phyloP scores from a whole-genome alignment of 2,329 filamentous ascomycete genomes.

The Saccharata proteae region DNA sequence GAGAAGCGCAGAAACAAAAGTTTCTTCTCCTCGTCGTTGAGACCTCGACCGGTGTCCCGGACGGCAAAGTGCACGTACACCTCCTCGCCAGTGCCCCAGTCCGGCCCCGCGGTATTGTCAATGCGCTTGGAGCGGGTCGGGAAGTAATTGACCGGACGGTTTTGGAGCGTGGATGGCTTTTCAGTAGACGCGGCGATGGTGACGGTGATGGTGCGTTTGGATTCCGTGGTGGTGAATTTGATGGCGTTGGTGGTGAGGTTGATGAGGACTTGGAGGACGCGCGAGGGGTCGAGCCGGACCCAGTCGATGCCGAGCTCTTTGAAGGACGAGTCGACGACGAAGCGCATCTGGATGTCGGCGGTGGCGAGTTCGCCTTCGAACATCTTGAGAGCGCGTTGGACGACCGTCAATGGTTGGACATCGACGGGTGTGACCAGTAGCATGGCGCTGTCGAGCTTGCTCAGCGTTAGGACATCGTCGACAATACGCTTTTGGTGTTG shows the following conservation, averaged over 20 bases:
- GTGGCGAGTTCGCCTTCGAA: constrained; percentile 64
- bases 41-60: constrained; percentile 62
- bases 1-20: constrained; percentile 68
- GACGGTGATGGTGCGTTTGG: constrained; percentile 51
- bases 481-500: constrained; percentile 60
- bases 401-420: constrained; percentile 53
- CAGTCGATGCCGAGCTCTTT: constrained; percentile 47
- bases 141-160: constrained; percentile 46
- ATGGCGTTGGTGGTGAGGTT: constrained; percentile 72
- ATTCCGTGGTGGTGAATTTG: constrained; percentile 62
- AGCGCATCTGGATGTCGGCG: constrained; percentile 54
- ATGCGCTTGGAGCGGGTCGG: constrained; percentile 41
- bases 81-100: constrained; percentile 58
- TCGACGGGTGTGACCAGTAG: constrained; percentile 60
- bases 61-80: constrained; percentile 62
- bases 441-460: constrained; percentile 60
- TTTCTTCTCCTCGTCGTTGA: constrained; percentile 59
- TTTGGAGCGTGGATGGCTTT: constrained; percentile 33
- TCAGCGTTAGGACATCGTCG: constrained; percentile 35
- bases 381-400: constrained; percentile 60
- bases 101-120: constrained; percentile 38
- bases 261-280: constrained; percentile 67
- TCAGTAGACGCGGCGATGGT: constrained; percentile 51
- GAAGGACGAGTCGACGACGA: constrained; percentile 52
- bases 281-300: constrained; percentile 61